Evolutionary conservation across 1,139 yeast species (phyloP), one percentile per base, ranked within the genome.

Genomic region (Chernovozyma sophiae-reginae): DNA sequence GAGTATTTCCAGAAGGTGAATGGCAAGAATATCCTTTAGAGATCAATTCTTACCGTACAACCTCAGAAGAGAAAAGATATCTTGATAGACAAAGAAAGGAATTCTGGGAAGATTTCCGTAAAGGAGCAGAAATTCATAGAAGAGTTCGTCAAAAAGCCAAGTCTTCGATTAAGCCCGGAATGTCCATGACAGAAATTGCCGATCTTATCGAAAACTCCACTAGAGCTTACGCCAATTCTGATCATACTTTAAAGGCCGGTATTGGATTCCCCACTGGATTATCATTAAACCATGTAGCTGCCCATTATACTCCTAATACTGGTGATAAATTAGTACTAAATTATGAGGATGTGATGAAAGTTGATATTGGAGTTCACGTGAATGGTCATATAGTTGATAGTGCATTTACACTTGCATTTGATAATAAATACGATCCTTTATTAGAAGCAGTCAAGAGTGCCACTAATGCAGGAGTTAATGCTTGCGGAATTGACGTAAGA

Each of bases 251-350:
- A 42, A 64, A 60, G 35, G 94, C 90, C 11, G 99, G 99, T 30
- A 79, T 90, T 52, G 99, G 97, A 2, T 92, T 92, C 72, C 99
- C 99, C 31, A 89, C 97, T 10, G 99, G 99, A 39, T 74, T 94
- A 35, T 86, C 96, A 1, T 65, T 90, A 46, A 94, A 92, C 62
- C 86, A 90, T 56, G 84, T 89, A 51, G 99, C 99, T 23, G 98
- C 98, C 0, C 99, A 94, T 60, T 92, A 89, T 61, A 90, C 97
- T 0, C 99, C 99, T 15, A 92, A 92, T 62, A 82, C 95, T 14
- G 96, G 96, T 15, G 98, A 94, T 60, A 86, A 80, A 51, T 74
- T 85, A 8, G 84, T 84, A 1, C 68, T 92, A 48, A 70, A 74
- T 41, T 79, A 86, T 51, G 95, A 86, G 45, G 98, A 92, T 61